phyloP scores from a whole-genome alignment of 2,329 filamentous ascomycete species.

The Scedosporium dehoogii region DNA sequence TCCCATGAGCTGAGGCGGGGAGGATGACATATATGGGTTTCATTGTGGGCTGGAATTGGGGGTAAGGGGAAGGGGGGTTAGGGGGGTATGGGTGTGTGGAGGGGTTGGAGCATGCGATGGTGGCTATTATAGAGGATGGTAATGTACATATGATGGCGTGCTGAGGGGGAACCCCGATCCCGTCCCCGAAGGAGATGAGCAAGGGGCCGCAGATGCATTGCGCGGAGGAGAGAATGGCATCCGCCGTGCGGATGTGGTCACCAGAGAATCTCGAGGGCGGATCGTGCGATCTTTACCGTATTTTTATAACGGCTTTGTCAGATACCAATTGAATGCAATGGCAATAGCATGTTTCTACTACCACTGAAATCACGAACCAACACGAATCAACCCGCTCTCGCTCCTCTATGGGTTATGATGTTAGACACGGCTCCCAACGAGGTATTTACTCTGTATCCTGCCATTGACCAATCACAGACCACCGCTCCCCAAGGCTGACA shows the following conservation, averaged over 20 bases:
- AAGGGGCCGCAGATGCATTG: background rate
- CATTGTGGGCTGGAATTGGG: background rate
- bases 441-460: too few species aligned
- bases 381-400: too few species aligned
- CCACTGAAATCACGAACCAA: background rate
- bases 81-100: background rate
- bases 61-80: background rate
- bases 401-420: too few species aligned
- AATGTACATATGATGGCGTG: background rate
- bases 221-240: background rate
- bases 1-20: background rate
- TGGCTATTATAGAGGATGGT: background rate
- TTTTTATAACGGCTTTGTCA: slow-evolving; percentile 5
- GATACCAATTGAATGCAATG: slow-evolving; percentile 5
- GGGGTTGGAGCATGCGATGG: background rate
- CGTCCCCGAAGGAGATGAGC: background rate
- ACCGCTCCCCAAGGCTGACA: too few species aligned
- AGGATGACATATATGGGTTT: slow-evolving; percentile 1
- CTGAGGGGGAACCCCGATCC: background rate
- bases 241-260: background rate
- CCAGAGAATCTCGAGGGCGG: background rate
- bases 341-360: background rate
- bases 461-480: too few species aligned
- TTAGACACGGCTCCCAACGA: too few species aligned
- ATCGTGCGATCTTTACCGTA: background rate